phyloP scores from a whole-genome alignment of 2,329 filamentous ascomycete species.

The Sporothrix euskadiensis region DNA sequence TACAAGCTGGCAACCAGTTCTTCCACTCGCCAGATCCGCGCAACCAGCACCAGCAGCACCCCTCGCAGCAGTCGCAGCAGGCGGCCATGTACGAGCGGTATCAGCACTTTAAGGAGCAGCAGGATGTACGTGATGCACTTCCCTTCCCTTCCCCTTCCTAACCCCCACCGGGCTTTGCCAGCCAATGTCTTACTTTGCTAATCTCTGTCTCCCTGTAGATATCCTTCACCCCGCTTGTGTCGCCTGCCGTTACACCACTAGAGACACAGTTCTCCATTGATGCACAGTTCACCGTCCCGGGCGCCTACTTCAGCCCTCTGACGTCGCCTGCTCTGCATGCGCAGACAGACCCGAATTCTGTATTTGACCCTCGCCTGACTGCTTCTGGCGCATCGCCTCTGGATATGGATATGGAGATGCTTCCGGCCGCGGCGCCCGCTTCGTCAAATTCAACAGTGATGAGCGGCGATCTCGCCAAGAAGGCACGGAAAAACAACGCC shows the following conservation, averaged over 20 bases:
- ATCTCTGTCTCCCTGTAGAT: constrained; percentile 52
- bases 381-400: constrained; percentile 51
- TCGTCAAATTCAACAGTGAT: background rate
- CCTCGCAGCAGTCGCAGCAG: constrained; percentile 45
- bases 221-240: constrained; percentile 77
- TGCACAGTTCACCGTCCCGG: constrained; percentile 61
- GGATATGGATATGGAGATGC: constrained; percentile 57
- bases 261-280: constrained; percentile 68
- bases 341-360: constrained; percentile 56
- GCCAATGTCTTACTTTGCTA: constrained; percentile 27
- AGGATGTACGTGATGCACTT: constrained; percentile 54
- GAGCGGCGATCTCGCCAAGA: constrained; percentile 49
- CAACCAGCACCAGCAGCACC: constrained; percentile 52
- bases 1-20: constrained; percentile 63
- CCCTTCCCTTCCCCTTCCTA: background rate
- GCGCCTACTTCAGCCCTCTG: constrained; percentile 78
- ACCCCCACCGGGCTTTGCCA: background rate
- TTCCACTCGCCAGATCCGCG: constrained; percentile 59
- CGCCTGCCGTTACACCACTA: constrained; percentile 79
- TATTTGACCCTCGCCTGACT: constrained; percentile 49
- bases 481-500: constrained; percentile 54
- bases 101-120: constrained; percentile 67
- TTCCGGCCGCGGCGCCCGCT: constrained; percentile 34
- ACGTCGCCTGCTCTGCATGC: constrained; percentile 79
- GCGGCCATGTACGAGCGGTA: constrained; percentile 67